Conservation (phyloP, 148 eudicot genomes). For the Arbutus unedo region DNA sequence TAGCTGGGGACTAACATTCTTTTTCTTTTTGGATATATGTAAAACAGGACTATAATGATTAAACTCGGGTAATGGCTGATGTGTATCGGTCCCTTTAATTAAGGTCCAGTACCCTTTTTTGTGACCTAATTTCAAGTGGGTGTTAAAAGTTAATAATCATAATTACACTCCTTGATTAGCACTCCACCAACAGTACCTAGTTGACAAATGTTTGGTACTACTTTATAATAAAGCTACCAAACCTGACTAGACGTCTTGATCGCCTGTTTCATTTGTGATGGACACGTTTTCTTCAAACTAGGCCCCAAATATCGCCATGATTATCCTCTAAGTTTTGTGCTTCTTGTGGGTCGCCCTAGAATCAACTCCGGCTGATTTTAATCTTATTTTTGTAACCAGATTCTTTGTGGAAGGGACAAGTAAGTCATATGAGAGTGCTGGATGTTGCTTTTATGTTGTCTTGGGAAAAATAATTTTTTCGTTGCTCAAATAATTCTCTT, state of each 20-base stretch:
- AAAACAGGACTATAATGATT: slow-evolving; percentile 11
- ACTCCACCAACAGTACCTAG: background rate
- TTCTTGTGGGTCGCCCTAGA: background rate
- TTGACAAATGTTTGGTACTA: slow-evolving; percentile 4
- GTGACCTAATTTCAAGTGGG: slow-evolving; percentile 13
- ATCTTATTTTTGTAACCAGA: background rate
- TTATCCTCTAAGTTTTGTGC: slow-evolving; percentile 10
- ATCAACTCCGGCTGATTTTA: slow-evolving; percentile 10
- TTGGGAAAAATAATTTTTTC: background rate
- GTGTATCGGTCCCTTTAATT: background rate
- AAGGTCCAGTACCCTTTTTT: background rate
- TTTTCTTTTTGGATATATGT: too few species aligned
- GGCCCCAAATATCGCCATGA: slow-evolving; percentile 1
- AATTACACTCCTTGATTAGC: slow-evolving; percentile 15
- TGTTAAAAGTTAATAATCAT: slow-evolving; percentile 7
- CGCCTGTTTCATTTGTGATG: background rate
- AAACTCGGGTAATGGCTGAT: background rate
- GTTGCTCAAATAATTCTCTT: background rate
- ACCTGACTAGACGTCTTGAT: background rate
- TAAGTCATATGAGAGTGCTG: background rate
- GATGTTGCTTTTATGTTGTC: background rate
- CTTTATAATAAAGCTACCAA: background rate
- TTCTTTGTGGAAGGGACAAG: background rate
- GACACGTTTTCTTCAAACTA: background rate
- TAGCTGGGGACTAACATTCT: background rate